These are phyloP conservation scores for Boletus chippewaensis DNA, from an alignment of 1,284 basidiomycete species.

Conservation along the genomic window DNA sequence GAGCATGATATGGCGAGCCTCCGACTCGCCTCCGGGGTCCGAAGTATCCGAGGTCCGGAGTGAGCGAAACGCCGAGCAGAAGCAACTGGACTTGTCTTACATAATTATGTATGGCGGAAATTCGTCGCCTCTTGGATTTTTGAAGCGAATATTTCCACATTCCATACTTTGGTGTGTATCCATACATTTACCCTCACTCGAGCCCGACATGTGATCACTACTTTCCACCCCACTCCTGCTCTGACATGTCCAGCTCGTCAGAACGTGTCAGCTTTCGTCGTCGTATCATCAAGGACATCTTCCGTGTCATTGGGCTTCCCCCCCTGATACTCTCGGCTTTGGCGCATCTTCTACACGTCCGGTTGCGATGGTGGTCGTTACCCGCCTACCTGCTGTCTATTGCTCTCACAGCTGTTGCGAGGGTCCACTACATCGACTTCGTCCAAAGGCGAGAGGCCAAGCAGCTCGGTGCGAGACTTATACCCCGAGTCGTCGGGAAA, in stretches of 20 bases:
- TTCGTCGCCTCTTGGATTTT: constrained; percentile 2
- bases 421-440: constrained; percentile 33
- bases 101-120: constrained; percentile 9
- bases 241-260: constrained; percentile 13
- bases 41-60: constrained; percentile 11
- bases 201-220: constrained; percentile 10
- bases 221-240: not conserved
- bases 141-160: constrained; percentile 13
- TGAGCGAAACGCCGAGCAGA: constrained; percentile 12
- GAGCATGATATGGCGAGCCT: too few species aligned
- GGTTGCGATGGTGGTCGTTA: constrained; percentile 26
- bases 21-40: not conserved
- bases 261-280: constrained; percentile 20
- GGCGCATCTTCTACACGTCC: constrained; percentile 10
- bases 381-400: constrained; percentile 39
- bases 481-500: constrained; percentile 55
- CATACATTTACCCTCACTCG: constrained; percentile 18
- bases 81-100: too few species aligned
- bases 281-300: constrained; percentile 25
- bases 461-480: constrained; percentile 43
- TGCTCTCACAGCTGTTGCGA: constrained; percentile 35
- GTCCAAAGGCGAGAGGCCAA: constrained; percentile 40
- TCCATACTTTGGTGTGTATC: not conserved
- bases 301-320: constrained; percentile 14
- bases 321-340: constrained; percentile 14